Percentiles rank a stretch among this genome's conserved stretches.
Conservation (phyloP, 2,329 filamentous ascomycete species). For the Penicillium sp. region DNA sequence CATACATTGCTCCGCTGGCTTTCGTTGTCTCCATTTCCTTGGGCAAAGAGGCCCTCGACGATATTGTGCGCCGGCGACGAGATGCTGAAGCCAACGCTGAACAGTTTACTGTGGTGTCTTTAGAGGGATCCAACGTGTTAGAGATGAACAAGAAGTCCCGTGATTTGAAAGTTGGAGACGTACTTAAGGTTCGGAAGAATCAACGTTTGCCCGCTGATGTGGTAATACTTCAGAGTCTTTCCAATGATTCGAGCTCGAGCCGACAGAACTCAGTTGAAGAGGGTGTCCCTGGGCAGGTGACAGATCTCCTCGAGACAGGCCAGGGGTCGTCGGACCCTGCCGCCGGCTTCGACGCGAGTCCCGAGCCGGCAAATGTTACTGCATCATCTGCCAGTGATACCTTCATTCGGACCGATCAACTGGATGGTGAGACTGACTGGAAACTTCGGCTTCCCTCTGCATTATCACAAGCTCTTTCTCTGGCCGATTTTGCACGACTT, state of each 20-base stretch:
- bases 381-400: constrained; percentile 66
- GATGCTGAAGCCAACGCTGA: constrained; percentile 96
- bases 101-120: constrained; percentile 73
- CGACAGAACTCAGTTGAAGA: constrained; percentile 21
- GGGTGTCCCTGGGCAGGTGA: constrained; percentile 13
- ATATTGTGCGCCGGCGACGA: constrained; percentile 78
- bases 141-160: constrained; percentile 79
- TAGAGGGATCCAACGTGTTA: constrained; percentile 56
- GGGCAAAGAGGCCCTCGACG: constrained; percentile 93
- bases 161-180: constrained; percentile 89
- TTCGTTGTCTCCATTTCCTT: constrained; percentile 92
- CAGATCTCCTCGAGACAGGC: constrained; percentile 26
- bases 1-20: constrained; percentile 86
- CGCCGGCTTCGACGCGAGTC: constrained; percentile 4
- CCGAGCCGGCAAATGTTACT: constrained; percentile 8
- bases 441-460: constrained; percentile 87
- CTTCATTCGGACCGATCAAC: constrained; percentile 94
- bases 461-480: constrained; percentile 73
- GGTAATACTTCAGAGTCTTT: constrained; percentile 80
- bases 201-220: constrained; percentile 94
- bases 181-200: constrained; percentile 88
- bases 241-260: constrained; percentile 49
- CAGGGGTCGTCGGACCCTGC: constrained; percentile 19
- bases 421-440: constrained; percentile 98
- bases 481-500: constrained; percentile 66